Evolutionary conservation across 106 monocot species (phyloP).

Genomic region (Xerophyta viscosa): DNA sequence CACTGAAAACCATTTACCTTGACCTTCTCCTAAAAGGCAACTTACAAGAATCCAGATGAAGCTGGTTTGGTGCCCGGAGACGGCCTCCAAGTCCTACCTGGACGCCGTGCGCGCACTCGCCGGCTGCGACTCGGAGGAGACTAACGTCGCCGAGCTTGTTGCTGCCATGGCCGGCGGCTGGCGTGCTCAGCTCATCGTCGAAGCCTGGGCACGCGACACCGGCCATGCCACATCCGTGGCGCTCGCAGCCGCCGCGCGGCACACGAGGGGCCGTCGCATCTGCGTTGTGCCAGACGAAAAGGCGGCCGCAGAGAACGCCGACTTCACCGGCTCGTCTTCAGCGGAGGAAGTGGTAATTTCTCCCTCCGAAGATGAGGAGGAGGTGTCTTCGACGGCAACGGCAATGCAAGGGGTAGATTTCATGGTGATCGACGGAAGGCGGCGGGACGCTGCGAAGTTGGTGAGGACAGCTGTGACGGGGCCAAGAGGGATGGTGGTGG

Average conservation of each 20-base stretch:
- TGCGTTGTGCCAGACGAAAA: slow-evolving; percentile 32
- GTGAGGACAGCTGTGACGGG: slow-evolving; percentile 45
- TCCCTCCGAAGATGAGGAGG: not conserved
- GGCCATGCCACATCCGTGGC: slow-evolving; percentile 23
- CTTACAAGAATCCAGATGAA: too few species aligned
- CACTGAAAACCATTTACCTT: too few species aligned
- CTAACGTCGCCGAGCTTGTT: slow-evolving; percentile 69
- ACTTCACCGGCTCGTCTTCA: not conserved
- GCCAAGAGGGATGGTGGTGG: slow-evolving; percentile 66
- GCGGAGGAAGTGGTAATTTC: slow-evolving; percentile 23
- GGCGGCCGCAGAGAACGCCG: slow-evolving; percentile 5
- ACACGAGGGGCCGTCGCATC: slow-evolving; percentile 49
- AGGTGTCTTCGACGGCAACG: slow-evolving; percentile 20
- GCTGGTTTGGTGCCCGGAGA: slow-evolving; percentile 89
- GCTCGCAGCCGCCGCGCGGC: slow-evolving; percentile 31
- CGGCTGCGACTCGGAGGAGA: slow-evolving; percentile 7
- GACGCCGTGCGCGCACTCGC: slow-evolving; percentile 47
- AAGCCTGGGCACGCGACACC: slow-evolving; percentile 24
- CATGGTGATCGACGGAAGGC: slow-evolving; percentile 58
- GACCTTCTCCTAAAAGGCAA: too few species aligned
- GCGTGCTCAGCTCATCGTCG: slow-evolving; percentile 51
- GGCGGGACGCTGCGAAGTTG: slow-evolving; percentile 41
- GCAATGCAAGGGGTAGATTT: slow-evolving; percentile 49
- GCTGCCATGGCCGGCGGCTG: slow-evolving; percentile 89
- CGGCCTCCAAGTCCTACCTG: slow-evolving; percentile 65